A percentile compares a stretch with the other conserved stretches of the same genome.
These are phyloP conservation scores for Trichosporon sp. DNA, from an alignment of 1,284 basidiomycete genomes.

Conservation along the genomic window DNA sequence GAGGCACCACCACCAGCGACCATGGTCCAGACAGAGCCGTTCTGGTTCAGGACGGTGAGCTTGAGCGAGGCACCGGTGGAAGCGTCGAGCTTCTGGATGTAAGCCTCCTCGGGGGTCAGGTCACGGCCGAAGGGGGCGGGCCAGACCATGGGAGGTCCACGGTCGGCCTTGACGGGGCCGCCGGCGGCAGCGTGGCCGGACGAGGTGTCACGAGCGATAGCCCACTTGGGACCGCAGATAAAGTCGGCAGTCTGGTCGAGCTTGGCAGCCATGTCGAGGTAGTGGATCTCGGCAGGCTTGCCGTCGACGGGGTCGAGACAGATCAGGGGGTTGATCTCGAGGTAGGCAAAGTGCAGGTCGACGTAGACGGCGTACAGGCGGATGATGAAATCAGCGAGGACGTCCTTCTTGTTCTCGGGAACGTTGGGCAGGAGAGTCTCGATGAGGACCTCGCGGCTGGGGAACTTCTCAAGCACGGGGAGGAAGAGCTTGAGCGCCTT, in stretches of 20 bases:
- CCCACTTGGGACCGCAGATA: slow-evolving; percentile 98
- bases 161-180: slow-evolving; percentile 67
- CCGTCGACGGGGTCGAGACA: slow-evolving; percentile 76
- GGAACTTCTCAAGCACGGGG: slow-evolving; percentile 70
- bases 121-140: slow-evolving; percentile 97
- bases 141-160: slow-evolving; percentile 96
- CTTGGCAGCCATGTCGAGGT: slow-evolving; percentile 99
- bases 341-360: slow-evolving; percentile 88
- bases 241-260: slow-evolving; percentile 95
- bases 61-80: slow-evolving; percentile 98
- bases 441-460: slow-evolving; percentile 68
- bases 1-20: slow-evolving; percentile 70
- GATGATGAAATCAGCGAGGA: slow-evolving; percentile 87
- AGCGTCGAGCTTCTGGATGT: slow-evolving; percentile 95
- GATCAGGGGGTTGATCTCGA: slow-evolving; percentile 98
- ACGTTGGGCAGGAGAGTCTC: slow-evolving; percentile 71
- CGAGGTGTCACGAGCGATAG: slow-evolving; percentile 85
- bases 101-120: slow-evolving; percentile 94
- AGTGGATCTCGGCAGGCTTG: slow-evolving; percentile 76
- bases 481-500: slow-evolving; percentile 89
- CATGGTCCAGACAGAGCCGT: slow-evolving; percentile 99
- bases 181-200: slow-evolving; percentile 49
- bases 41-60: slow-evolving; percentile 89
- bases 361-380: slow-evolving; percentile 96
- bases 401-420: slow-evolving; percentile 70